Conservation (phyloP, 2,329 filamentous ascomycete genomes). For the Leptographium procerum region DNA sequence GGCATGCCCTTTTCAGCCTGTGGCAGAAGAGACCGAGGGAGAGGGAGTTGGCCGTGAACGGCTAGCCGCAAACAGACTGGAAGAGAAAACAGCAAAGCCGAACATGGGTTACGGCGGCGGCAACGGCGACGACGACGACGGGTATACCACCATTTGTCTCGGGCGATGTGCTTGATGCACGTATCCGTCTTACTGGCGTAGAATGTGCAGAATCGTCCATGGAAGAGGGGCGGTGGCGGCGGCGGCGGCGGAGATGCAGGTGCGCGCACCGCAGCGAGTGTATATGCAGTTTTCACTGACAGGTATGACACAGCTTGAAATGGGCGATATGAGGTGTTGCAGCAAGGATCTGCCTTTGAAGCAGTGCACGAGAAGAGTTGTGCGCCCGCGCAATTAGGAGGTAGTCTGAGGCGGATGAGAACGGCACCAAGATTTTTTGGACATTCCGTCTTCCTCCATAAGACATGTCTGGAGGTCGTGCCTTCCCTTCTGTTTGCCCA, state of each 20-base stretch:
- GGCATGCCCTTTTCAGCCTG: neutral
- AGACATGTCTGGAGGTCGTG: neutral
- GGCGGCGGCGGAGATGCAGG: neutral
- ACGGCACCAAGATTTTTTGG: too few relatives aligned
- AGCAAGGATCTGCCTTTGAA: neutral
- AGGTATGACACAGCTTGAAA: neutral
- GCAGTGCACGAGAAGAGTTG: neutral
- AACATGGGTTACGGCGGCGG: neutral
- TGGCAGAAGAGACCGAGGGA: neutral
- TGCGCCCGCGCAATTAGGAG: neutral
- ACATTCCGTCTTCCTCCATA: too few relatives aligned
- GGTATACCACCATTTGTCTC: neutral
- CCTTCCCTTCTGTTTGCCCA: neutral
- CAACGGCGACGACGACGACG: neutral
- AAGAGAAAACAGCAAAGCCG: too few relatives aligned
- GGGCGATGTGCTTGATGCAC: neutral
- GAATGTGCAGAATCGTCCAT: neutral
- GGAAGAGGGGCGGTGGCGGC: too few relatives aligned
- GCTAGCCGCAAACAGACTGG: neutral
- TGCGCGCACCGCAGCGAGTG: neutral
- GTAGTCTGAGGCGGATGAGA: neutral
- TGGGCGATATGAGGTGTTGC: neutral
- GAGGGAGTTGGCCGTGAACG: neutral
- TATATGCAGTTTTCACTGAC: neutral
- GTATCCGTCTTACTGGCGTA: neutral